phyloP scores from a whole-genome alignment of 2,329 filamentous ascomycete genomes.

The Nothophoma quercina region DNA sequence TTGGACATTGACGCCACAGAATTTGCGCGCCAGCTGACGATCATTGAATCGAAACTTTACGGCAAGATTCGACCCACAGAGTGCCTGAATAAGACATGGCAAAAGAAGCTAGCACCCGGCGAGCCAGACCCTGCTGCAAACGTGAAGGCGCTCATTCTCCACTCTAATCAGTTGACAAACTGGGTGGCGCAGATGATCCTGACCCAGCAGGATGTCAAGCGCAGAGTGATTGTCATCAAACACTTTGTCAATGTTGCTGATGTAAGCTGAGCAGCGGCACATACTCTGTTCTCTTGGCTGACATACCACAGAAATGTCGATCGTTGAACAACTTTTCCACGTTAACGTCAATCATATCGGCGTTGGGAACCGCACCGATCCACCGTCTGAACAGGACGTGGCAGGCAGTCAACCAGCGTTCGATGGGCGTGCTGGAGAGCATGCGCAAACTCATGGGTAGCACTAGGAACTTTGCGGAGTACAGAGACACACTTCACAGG shows the following conservation, averaged over 20 bases:
- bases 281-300: slow-evolving; percentile 23
- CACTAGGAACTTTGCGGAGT: slow-evolving; percentile 98
- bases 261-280: slow-evolving; percentile 62
- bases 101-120: slow-evolving; percentile 86
- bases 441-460: slow-evolving; percentile 97
- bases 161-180: slow-evolving; percentile 98
- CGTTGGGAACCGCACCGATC: slow-evolving; percentile 91
- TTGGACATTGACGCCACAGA: slow-evolving; percentile 94
- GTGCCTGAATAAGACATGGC: slow-evolving; percentile 98
- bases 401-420: slow-evolving; percentile 89
- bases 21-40: slow-evolving; percentile 96
- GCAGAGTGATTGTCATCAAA: slow-evolving; percentile 96
- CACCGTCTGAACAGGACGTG: slow-evolving; percentile 92
- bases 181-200: slow-evolving; percentile 99
- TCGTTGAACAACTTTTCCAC: slow-evolving; percentile 95
- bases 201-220: slow-evolving; percentile 92
- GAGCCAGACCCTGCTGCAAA: slow-evolving; percentile 89
- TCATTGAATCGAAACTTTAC: slow-evolving; percentile 94
- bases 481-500: slow-evolving; percentile 88
- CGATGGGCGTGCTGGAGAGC: slow-evolving; percentile 78
- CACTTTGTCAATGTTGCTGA: slow-evolving; percentile 97
- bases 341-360: slow-evolving; percentile 95
- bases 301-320: slow-evolving; percentile 80
- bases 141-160: slow-evolving; percentile 93
- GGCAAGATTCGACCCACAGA: slow-evolving; percentile 96